phyloP scores from a whole-genome alignment of 1,139 yeast species.

The Taphrina flavorubra region DNA sequence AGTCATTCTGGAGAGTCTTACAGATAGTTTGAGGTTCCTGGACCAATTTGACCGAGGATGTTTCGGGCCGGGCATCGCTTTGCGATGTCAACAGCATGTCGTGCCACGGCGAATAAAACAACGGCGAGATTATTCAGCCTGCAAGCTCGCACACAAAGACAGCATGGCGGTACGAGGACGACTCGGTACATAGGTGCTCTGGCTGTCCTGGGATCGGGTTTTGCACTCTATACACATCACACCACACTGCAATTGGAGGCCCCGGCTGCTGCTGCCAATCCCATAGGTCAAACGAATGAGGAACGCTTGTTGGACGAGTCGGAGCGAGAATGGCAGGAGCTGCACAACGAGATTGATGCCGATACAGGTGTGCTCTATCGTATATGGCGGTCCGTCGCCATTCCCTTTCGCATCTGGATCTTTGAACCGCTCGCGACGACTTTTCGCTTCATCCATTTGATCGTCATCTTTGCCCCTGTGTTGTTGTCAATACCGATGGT shows the following conservation, averaged over 20 bases:
- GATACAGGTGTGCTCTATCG: slow-evolving; percentile 15
- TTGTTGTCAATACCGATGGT: slow-evolving; percentile 68
- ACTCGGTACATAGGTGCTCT: background rate
- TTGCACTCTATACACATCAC: background rate
- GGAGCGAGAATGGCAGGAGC: slow-evolving; percentile 46
- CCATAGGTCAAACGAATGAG: slow-evolving; percentile 32
- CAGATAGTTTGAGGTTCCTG: too few species aligned
- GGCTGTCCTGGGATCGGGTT: slow-evolving; percentile 8
- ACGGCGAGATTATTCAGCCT: background rate
- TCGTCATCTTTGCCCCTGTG: slow-evolving; percentile 73
- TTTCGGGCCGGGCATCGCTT: slow-evolving; percentile 16
- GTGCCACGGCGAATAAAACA: background rate
- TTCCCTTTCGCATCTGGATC: slow-evolving; percentile 35
- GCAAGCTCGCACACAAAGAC: background rate
- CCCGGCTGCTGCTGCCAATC: background rate
- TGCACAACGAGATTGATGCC: slow-evolving; percentile 27
- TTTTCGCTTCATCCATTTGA: slow-evolving; percentile 70
- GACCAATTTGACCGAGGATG: slow-evolving; percentile 1
- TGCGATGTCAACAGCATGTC: slow-evolving; percentile 1
- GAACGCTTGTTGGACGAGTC: slow-evolving; percentile 49
- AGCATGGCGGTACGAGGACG: background rate
- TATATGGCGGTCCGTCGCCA: slow-evolving; percentile 25
- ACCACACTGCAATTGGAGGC: background rate
- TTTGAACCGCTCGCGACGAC: slow-evolving; percentile 73
- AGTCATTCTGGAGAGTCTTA: too few species aligned